Percentiles rank a stretch among this genome's conserved stretches.
These are phyloP conservation scores for Epichloe elymi DNA, from an alignment of 2,329 filamentous ascomycete genomes.

Conservation along the genomic window DNA sequence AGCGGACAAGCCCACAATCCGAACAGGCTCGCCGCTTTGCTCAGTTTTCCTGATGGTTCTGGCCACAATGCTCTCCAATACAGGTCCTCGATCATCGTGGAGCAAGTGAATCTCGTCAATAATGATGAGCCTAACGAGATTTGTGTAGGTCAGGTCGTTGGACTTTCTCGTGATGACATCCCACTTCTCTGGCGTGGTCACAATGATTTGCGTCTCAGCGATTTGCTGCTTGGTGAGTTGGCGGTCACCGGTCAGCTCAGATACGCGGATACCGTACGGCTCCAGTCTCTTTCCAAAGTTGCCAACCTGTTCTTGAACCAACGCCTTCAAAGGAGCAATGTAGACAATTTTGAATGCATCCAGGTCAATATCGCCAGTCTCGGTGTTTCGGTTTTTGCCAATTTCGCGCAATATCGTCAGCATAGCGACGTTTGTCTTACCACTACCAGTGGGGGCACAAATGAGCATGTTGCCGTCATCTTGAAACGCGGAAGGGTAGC, in stretches of 20 bases:
- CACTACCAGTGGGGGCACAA: conserved; percentile 91
- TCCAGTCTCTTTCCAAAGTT: conserved; percentile 90
- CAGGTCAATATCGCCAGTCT: conserved; percentile 86
- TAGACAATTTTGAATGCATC: conserved; percentile 98
- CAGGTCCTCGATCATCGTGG: conserved; percentile 92
- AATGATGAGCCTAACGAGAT: conserved; percentile 87
- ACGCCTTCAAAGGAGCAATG: conserved; percentile 86
- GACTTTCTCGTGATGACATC: conserved; percentile 98
- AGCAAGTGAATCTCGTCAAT: conserved; percentile 98
- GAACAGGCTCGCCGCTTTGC: conserved; percentile 85
- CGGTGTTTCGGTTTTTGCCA: conserved; percentile 82
- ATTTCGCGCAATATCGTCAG: conserved; percentile 91
- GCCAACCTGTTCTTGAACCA: conserved; percentile 95
- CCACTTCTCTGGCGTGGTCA: conserved; percentile 98
- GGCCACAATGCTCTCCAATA: conserved; percentile 92
- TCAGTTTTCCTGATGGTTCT: conserved; percentile 86
- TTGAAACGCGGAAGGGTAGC: conserved; percentile 79
- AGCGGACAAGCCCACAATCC: conserved; percentile 83
- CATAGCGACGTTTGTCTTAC: conserved; percentile 99
- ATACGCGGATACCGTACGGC: conserved; percentile 79
- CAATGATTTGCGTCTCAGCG: conserved; percentile 91
- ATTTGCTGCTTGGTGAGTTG: conserved; percentile 99
- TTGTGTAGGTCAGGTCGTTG: conserved; percentile 92
- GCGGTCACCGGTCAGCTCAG: conserved; percentile 94
- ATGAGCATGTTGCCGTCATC: conserved; percentile 97